These are phyloP conservation scores for Claviceps sp. DNA, from an alignment of 2,329 filamentous ascomycete genomes.

Conservation along the genomic window DNA sequence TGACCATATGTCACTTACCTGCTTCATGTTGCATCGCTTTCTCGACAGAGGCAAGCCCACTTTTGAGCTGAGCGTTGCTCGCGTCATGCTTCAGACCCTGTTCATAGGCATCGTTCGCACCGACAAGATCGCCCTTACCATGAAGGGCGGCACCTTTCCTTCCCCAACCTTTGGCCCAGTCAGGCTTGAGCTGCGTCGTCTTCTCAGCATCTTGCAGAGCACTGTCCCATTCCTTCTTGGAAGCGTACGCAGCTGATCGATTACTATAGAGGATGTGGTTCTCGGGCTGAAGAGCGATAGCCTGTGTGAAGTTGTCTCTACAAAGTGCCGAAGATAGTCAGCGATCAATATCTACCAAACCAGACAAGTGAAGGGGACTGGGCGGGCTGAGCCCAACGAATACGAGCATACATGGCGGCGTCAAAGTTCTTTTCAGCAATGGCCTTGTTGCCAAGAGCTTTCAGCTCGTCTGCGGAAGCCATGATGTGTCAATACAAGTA, in stretches of 20 bases:
- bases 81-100: slow-evolving; percentile 89
- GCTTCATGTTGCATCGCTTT: slow-evolving; percentile 61
- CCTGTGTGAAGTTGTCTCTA: slow-evolving; percentile 88
- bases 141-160: slow-evolving; percentile 86
- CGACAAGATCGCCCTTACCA: slow-evolving; percentile 72
- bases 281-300: slow-evolving; percentile 71
- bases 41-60: slow-evolving; percentile 70
- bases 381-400: neutral
- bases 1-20: slow-evolving; percentile 13
- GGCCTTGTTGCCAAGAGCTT: slow-evolving; percentile 96
- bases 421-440: slow-evolving; percentile 96
- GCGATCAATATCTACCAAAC: neutral
- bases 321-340: neutral
- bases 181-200: slow-evolving; percentile 86
- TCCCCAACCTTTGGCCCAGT: slow-evolving; percentile 96
- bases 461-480: slow-evolving; percentile 64
- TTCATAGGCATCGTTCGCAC: slow-evolving; percentile 80
- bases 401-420: slow-evolving; percentile 69
- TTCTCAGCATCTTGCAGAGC: slow-evolving; percentile 85
- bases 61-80: slow-evolving; percentile 84
- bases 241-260: slow-evolving; percentile 76
- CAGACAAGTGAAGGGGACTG: neutral
- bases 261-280: slow-evolving; percentile 99
- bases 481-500: slow-evolving; percentile 20
- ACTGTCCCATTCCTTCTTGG: slow-evolving; percentile 74